Base-by-base conservation (phyloP, 140 eudicot genomes). In the Anethum foeniculum region DNA sequence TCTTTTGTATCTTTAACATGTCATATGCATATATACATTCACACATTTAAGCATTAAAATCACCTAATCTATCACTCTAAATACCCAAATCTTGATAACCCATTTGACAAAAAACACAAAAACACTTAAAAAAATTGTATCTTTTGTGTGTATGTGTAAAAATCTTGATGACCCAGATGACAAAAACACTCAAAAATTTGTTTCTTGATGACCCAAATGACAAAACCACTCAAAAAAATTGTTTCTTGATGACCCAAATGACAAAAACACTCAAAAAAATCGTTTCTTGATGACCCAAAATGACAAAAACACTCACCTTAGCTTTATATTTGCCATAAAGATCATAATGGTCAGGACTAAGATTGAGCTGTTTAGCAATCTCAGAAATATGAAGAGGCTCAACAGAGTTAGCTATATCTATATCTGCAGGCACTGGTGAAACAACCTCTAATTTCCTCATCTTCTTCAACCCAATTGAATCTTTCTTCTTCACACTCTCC, bases 291-390 rank as follows among this genome's bases (percentile, higher is more conserved):
- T 4, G 4, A 41, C 46, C 46, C 46, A 39, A 39, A 39, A n/a
- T 39, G 43, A 39, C 43, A 39, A 39, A 39, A 39, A 3, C 43
- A 39, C 43, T 39, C 43, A 39, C 43, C 97, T 96, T 96, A 77
- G 99, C 99, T 77, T 96, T 96, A 86, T 93, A 96, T 80, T 96
- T 96, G 2, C 99, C 99, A 75, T 96, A 96, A 3, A 96, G 93
- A 90, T 96, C 99, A 38, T 96, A 96, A 82, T 93, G 92, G 28
- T 81, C 74, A 46, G 99, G 90, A 65, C 73, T 79, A 39, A 96
- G 96, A 83, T 87, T 76, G n/a, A 92, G 91, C 7, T 89, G 92
- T 19, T 89, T 78, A 52, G 99, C 99, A 80, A 96, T 96, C 79
- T 88, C 81, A 54, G 99, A 84, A 77, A 96, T 87, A 83, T 96